A percentile compares a stretch with the other conserved stretches of the same genome.
phyloP scores from a whole-genome alignment of 352 stramenopile genomes.

The Phytopythium montanum region DNA sequence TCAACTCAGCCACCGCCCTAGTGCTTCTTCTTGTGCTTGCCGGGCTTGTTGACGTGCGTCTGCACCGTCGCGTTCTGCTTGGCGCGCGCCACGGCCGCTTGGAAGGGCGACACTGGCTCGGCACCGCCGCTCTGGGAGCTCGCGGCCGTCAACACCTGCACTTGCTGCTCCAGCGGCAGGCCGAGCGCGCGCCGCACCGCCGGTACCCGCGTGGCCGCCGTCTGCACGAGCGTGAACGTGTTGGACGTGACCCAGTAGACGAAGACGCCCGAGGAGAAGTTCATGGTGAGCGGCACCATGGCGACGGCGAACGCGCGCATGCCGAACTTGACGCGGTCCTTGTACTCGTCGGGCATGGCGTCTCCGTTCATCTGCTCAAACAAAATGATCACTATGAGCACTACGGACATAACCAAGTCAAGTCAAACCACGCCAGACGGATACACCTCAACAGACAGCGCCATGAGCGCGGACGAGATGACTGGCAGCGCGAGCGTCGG shows the following conservation, averaged over 20 bases:
- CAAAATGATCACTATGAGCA: neutral
- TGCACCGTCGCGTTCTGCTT: conserved; percentile 66
- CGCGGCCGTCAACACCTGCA: conserved; percentile 29
- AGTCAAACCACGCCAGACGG: too few species aligned
- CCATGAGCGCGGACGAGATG: conserved; percentile 75
- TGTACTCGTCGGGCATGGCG: conserved; percentile 53
- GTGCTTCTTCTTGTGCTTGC: conserved; percentile 53
- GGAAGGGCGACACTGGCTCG: conserved; percentile 51
- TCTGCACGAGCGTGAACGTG: conserved; percentile 70
- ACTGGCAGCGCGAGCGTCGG: conserved; percentile 73
- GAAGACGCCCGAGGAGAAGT: conserved; percentile 82
- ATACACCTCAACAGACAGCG: conserved; percentile 57
- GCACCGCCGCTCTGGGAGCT: conserved; percentile 16
- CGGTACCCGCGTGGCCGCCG: conserved; percentile 48
- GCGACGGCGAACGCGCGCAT: conserved; percentile 70
- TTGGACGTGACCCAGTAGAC: conserved; percentile 89
- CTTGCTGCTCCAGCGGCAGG: conserved; percentile 41
- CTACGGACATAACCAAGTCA: too few species aligned
- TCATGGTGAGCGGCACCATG: conserved; percentile 79
- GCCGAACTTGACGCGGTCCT: conserved; percentile 71
- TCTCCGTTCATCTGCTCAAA: conserved; percentile 47
- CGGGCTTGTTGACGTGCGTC: conserved; percentile 66
- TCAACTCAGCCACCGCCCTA: conserved; percentile 11
- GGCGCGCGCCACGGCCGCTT: conserved; percentile 61
- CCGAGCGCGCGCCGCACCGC: conserved; percentile 49